Conservation (phyloP, 2,329 filamentous ascomycete genomes). For the Colletotrichum nymphaeae region DNA sequence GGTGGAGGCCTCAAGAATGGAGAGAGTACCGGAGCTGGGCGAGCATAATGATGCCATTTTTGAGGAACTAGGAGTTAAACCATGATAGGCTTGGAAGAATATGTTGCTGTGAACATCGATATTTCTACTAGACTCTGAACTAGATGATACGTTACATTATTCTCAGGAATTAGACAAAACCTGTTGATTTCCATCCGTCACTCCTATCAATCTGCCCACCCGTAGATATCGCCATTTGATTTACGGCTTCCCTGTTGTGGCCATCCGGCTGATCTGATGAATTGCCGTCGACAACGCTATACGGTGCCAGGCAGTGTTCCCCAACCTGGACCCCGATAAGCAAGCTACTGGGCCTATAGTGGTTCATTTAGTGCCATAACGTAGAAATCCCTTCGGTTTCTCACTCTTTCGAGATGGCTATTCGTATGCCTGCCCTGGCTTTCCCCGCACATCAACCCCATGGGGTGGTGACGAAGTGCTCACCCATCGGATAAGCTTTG, state of each 20-base stretch:
- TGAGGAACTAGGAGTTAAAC: constrained; percentile 13
- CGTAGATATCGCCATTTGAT: too few species aligned
- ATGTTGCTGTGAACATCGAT: too few species aligned
- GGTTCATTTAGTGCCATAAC: neutral
- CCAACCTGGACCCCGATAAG: neutral
- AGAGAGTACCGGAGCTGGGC: constrained; percentile 20
- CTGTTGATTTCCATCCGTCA: too few species aligned
- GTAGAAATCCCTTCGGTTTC: neutral
- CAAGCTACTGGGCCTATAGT: neutral
- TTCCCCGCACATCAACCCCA: neutral
- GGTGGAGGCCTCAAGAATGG: constrained; percentile 20
- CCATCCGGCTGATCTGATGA: neutral
- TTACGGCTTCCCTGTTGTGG: neutral
- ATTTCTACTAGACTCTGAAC: too few species aligned
- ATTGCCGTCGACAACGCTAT: neutral
- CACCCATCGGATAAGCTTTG: neutral
- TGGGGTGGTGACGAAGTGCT: neutral
- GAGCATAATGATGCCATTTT: constrained; percentile 30
- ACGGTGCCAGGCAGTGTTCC: neutral
- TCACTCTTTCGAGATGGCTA: neutral
- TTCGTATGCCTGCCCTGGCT: neutral
- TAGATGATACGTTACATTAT: too few species aligned
- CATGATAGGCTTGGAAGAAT: neutral
- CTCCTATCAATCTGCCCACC: too few species aligned
- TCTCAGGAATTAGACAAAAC: too few species aligned